Evolutionary conservation across 2,329 filamentous ascomycete genomes (phyloP).

Genomic region (Parafenestella ontariensis): DNA sequence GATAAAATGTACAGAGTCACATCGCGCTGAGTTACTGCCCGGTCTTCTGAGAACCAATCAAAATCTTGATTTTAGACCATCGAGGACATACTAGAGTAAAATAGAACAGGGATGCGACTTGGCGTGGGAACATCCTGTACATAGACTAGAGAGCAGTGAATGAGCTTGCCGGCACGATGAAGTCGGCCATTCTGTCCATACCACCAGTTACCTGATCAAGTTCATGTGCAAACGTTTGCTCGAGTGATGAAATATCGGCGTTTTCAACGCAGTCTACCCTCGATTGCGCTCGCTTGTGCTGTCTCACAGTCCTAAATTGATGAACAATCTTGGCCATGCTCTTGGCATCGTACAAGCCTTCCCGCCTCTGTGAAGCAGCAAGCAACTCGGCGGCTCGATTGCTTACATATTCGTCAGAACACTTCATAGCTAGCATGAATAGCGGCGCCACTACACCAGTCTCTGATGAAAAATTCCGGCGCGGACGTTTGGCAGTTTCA

Average conservation of each 20-base stretch:
- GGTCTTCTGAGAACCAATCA: too few relatives aligned
- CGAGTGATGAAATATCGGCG: not conserved
- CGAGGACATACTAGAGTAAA: too few relatives aligned
- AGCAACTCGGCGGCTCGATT: slow-evolving; percentile 3
- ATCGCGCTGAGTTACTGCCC: too few relatives aligned
- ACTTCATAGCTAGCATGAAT: slow-evolving; percentile 7
- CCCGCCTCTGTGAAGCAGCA: not conserved
- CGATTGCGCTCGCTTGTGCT: not conserved
- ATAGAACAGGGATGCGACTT: too few relatives aligned
- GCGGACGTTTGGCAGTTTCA: not conserved
- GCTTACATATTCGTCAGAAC: slow-evolving; percentile 3
- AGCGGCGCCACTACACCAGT: slow-evolving; percentile 8
- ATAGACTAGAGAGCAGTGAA: not conserved
- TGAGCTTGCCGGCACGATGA: not conserved
- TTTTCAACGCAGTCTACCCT: not conserved
- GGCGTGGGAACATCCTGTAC: too few relatives aligned
- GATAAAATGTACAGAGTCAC: too few relatives aligned
- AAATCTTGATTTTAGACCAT: too few relatives aligned
- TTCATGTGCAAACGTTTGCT: not conserved
- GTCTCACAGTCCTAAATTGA: not conserved
- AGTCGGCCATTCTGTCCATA: not conserved
- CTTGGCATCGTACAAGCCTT: slow-evolving; percentile 3
- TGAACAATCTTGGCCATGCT: not conserved
- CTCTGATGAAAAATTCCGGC: slow-evolving; percentile 1
- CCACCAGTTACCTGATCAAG: not conserved